phyloP scores from a whole-genome alignment of 129 eudicot species.

The Tagetes patula region DNA sequence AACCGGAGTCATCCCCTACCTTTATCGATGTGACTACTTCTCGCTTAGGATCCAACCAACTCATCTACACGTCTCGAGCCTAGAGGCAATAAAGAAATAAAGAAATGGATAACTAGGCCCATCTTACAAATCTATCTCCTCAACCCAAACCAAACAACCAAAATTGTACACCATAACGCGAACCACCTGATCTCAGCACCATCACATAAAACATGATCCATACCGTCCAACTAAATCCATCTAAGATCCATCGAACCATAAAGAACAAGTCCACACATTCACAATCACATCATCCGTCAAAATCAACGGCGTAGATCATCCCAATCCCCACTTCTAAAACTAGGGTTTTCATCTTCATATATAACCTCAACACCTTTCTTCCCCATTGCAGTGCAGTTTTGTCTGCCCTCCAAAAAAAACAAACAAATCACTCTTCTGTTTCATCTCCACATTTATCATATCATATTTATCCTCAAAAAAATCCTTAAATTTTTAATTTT shows the following conservation, averaged over 20 bases:
- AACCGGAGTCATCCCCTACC: no score
- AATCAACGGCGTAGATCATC: constrained; percentile 24
- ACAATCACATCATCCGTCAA: constrained; percentile 13
- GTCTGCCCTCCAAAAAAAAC: constrained; percentile 60
- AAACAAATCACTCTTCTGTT: constrained; percentile 6
- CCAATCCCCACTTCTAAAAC: background rate
- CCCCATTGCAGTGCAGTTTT: constrained; percentile 60
- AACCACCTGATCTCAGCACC: background rate
- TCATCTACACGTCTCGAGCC: no score
- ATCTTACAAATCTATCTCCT: no score
- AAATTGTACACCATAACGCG: background rate
- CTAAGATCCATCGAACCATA: background rate
- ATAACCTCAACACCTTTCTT: background rate
- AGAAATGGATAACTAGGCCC: no score
- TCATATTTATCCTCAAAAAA: background rate
- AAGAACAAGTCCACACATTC: constrained; percentile 1
- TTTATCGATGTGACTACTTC: no score
- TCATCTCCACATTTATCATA: no score
- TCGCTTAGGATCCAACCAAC: no score
- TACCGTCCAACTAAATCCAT: background rate
- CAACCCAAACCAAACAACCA: background rate
- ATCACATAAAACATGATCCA: background rate
- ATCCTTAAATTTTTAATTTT: constrained; percentile 8
- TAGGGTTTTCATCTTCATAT: constrained; percentile 13
- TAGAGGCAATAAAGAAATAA: no score